These are phyloP conservation scores for Neopestalotiopsis rosae DNA, from an alignment of 2,329 filamentous ascomycete species.

Conservation along the genomic window DNA sequence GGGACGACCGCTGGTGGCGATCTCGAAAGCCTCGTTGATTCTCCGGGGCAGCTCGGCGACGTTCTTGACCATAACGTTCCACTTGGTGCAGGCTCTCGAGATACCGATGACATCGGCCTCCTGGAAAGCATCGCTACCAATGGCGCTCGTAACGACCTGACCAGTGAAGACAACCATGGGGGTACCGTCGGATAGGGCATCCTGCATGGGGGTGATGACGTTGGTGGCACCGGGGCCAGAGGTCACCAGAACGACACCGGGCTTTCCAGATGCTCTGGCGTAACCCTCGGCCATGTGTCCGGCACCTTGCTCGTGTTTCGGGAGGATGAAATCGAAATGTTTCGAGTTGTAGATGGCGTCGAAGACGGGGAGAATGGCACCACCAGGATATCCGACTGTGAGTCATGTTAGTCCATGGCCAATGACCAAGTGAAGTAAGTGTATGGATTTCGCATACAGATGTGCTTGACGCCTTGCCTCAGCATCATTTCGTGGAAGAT, in stretches of 20 bases:
- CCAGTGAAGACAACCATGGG: slow-evolving; percentile 96
- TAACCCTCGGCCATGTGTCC: slow-evolving; percentile 99
- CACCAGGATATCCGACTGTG: slow-evolving; percentile 85
- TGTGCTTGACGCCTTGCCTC: slow-evolving; percentile 86
- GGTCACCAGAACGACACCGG: slow-evolving; percentile 94
- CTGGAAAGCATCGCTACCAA: slow-evolving; percentile 96
- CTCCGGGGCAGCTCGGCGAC: slow-evolving; percentile 89
- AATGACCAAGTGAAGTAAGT: background rate
- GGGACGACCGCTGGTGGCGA: slow-evolving; percentile 90
- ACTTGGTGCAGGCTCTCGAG: slow-evolving; percentile 94
- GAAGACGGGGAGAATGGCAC: slow-evolving; percentile 96
- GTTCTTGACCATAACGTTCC: slow-evolving; percentile 98
- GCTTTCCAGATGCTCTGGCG: slow-evolving; percentile 89
- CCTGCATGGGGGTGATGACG: slow-evolving; percentile 94
- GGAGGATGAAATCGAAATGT: slow-evolving; percentile 95
- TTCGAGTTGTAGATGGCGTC: slow-evolving; percentile 98
- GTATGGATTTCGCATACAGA: slow-evolving; percentile 69
- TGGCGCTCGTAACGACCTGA: slow-evolving; percentile 87
- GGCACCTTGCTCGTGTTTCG: slow-evolving; percentile 95
- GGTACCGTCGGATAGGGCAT: slow-evolving; percentile 92
- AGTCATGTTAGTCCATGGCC: slow-evolving; percentile 27
- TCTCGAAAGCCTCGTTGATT: slow-evolving; percentile 98
- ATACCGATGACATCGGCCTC: slow-evolving; percentile 95
- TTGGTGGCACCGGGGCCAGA: slow-evolving; percentile 97
- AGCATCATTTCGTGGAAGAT: slow-evolving; percentile 99